Conservation (phyloP, 1,284 basidiomycete genomes). For the Chalciporus sp. region DNA sequence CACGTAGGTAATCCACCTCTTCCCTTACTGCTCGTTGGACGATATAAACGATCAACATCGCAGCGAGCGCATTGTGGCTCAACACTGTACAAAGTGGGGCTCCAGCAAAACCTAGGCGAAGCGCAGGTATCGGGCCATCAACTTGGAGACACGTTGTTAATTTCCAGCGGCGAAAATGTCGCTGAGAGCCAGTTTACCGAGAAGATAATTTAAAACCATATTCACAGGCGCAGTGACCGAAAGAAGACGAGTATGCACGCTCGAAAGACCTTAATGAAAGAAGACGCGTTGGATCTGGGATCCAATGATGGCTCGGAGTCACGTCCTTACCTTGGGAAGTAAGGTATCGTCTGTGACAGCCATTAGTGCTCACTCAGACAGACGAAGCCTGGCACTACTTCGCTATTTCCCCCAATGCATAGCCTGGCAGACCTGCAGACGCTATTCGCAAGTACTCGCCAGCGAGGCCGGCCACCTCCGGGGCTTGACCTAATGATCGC, state of each 20-base stretch:
- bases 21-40: slow-evolving; percentile 20
- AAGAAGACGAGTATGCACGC: slow-evolving; percentile 25
- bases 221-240: slow-evolving; percentile 29
- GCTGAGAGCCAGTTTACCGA: slow-evolving; percentile 17
- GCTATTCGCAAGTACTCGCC: slow-evolving; percentile 27
- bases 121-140: slow-evolving; percentile 28
- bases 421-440: slow-evolving; percentile 29
- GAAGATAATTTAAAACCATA: slow-evolving; percentile 29
- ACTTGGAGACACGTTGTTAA: slow-evolving; percentile 14
- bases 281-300: neutral
- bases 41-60: slow-evolving; percentile 27
- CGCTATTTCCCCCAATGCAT: slow-evolving; percentile 32
- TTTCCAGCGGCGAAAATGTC: neutral
- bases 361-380: slow-evolving; percentile 7
- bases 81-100: slow-evolving; percentile 31
- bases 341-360: slow-evolving; percentile 20
- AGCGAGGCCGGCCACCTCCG: slow-evolving; percentile 21
- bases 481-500: slow-evolving; percentile 25
- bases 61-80: slow-evolving; percentile 29
- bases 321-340: slow-evolving; percentile 26
- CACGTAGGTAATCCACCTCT: slow-evolving; percentile 20
- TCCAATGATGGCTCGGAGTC: neutral
- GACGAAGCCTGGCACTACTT: slow-evolving; percentile 15
- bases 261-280: slow-evolving; percentile 21
- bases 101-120: slow-evolving; percentile 30